Conservation (phyloP, 306 rosid species). For the Boehmeria nivea region DNA sequence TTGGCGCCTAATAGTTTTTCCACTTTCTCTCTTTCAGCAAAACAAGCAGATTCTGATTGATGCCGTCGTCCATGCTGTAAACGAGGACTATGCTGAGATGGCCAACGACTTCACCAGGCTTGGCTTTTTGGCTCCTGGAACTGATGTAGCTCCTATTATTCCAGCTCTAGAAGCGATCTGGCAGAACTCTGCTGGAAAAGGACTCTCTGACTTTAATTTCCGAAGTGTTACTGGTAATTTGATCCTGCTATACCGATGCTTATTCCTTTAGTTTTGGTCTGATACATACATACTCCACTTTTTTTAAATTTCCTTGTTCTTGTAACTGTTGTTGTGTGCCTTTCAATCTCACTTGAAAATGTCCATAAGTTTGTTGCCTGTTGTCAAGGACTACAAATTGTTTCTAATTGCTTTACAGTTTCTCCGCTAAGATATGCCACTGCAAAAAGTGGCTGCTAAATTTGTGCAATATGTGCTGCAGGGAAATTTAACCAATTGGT, state of each 20-base stretch:
- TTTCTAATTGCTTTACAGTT: background rate
- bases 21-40: constrained; percentile 53
- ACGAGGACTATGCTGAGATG: constrained; percentile 97
- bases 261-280: no score
- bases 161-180: constrained; percentile 98
- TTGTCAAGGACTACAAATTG: constrained; percentile 9
- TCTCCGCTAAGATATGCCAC: constrained; percentile 3
- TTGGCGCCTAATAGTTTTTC: background rate
- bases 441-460: constrained; percentile 13
- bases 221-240: constrained; percentile 84
- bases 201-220: constrained; percentile 89
- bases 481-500: constrained; percentile 95
- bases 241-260: background rate
- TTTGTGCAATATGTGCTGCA: constrained; percentile 32
- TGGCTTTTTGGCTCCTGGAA: constrained; percentile 93
- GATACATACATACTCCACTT: background rate
- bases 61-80: constrained; percentile 99
- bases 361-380: constrained; percentile 3
- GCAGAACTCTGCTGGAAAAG: constrained; percentile 98
- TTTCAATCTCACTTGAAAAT: background rate
- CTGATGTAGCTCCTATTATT: constrained; percentile 90
- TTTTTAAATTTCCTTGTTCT: background rate
- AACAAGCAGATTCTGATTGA: constrained; percentile 90
- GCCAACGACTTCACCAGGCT: constrained; percentile 97
- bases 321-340: background rate